Conservation (phyloP, 805 yeast species). For the Ogataea salicorniae region DNA sequence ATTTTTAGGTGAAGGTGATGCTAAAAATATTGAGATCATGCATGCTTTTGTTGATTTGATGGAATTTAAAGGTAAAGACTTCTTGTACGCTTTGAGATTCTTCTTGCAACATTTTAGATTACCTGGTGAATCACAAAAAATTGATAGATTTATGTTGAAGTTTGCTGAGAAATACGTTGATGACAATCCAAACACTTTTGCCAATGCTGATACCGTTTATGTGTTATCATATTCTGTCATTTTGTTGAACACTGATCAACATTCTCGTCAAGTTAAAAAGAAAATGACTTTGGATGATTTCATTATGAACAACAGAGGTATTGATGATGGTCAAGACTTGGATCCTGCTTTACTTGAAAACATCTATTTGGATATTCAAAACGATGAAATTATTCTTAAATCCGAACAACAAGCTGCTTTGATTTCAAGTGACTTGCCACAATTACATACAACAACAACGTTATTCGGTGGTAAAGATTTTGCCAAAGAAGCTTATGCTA, state of each 20-base stretch:
- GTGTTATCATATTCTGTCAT: conserved; percentile 88
- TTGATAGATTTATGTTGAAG: conserved; percentile 93
- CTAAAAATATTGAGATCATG: conserved; percentile 74
- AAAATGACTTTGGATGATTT: conserved; percentile 89
- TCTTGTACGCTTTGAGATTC: conserved; percentile 80
- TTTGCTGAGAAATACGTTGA: conserved; percentile 89
- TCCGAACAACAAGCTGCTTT: conserved; percentile 94
- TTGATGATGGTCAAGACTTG: conserved; percentile 84
- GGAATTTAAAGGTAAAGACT: conserved; percentile 63
- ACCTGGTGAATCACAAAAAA: conserved; percentile 98
- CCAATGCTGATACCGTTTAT: conserved; percentile 92
- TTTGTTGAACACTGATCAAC: conserved; percentile 91
- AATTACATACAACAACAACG: conserved; percentile 27
- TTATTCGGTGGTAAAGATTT: conserved; percentile 67
- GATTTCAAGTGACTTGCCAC: conserved; percentile 53
- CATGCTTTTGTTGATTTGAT: conserved; percentile 87
- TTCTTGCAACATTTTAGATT: conserved; percentile 85
- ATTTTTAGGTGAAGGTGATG: conserved; percentile 84
- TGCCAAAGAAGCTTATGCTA: conserved; percentile 78
- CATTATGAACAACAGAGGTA: conserved; percentile 80
- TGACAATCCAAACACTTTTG: conserved; percentile 83
- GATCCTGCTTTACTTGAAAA: conserved; percentile 66
- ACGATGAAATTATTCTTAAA: conserved; percentile 81
- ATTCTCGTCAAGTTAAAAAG: conserved; percentile 77
- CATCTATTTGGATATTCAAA: conserved; percentile 72